Evolutionary conservation across 371 early-diverging fungal species (phyloP).

Genomic region (Apophysomyces ossiformis): DNA sequence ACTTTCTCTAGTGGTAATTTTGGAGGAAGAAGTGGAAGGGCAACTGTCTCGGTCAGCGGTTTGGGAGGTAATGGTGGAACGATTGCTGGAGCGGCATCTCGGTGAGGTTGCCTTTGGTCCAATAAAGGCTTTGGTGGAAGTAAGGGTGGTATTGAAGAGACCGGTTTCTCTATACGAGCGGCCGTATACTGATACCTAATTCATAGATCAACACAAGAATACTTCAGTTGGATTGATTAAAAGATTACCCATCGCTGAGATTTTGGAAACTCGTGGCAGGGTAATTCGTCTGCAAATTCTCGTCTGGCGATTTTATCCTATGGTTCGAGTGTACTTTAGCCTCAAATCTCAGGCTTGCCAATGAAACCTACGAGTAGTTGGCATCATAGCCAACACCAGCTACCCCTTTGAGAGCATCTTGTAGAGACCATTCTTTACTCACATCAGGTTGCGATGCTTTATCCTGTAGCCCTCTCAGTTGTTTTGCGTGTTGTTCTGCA

Average conservation of each 20-base stretch:
- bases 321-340: neutral
- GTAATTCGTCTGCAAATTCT: constrained; percentile 21
- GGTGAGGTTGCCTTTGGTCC: neutral
- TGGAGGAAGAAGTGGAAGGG: constrained; percentile 25
- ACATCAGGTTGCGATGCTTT: constrained; percentile 2
- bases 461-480: constrained; percentile 6
- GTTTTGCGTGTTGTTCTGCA: constrained; percentile 17
- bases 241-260: constrained; percentile 43
- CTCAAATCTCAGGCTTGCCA: neutral
- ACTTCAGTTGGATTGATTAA: too few species aligned
- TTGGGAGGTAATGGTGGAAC: constrained; percentile 15
- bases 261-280: constrained; percentile 28
- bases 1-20: constrained; percentile 8
- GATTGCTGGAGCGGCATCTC: neutral
- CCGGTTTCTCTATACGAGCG: constrained; percentile 18
- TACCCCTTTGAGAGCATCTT: constrained; percentile 50
- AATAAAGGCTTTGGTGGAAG: constrained; percentile 21
- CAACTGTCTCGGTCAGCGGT: neutral
- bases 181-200: constrained; percentile 16
- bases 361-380: neutral
- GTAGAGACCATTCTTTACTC: constrained; percentile 40
- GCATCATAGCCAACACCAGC: constrained; percentile 35
- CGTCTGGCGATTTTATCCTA: neutral
- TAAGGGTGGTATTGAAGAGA: constrained; percentile 10
- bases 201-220: too few species aligned